These are phyloP conservation scores for Dictyostelium capitatum DNA, from an alignment of 78 protist species.

Conservation along the genomic window DNA sequence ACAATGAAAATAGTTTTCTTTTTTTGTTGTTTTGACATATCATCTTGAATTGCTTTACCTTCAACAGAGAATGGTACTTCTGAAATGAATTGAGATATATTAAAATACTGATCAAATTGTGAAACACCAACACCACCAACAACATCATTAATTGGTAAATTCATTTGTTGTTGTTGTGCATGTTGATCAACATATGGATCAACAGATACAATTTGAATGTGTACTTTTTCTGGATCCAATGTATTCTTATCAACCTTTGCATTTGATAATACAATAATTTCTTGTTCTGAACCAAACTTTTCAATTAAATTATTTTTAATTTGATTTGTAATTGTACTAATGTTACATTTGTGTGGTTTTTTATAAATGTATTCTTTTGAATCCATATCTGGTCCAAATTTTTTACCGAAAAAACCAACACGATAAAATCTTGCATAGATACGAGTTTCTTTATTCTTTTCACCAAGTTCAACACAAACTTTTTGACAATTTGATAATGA, in stretches of 20 bases:
- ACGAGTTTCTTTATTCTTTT: constrained; percentile 59
- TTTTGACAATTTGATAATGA: constrained; percentile 15
- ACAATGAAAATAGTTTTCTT: constrained; percentile 69
- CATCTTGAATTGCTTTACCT: constrained; percentile 78
- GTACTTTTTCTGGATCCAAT: constrained; percentile 33
- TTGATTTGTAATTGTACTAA: constrained; percentile 51
- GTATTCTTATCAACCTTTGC: constrained; percentile 40
- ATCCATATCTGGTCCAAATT: constrained; percentile 36
- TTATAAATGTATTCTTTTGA: constrained; percentile 80
- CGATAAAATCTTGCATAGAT: constrained; percentile 79
- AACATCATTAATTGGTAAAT: too few relatives aligned
- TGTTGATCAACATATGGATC: constrained; percentile 34
- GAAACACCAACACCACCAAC: background rate
- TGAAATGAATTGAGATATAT: constrained; percentile 46
- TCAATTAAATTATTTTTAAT: constrained; percentile 46
- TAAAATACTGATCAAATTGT: constrained; percentile 70
- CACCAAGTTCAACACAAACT: constrained; percentile 35
- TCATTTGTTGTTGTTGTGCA: background rate
- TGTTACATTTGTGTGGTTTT: constrained; percentile 45
- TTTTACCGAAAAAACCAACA: constrained; percentile 66
- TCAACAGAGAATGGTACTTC: constrained; percentile 52
- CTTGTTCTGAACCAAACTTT: constrained; percentile 34
- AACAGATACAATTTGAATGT: constrained; percentile 73
- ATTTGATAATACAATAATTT: constrained; percentile 22
- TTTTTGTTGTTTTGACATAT: constrained; percentile 62